Evolutionary conservation across 169 alveolate species (phyloP), one percentile per base, ranked within the genome.

Genomic region (Plasmodium coatneyi): DNA sequence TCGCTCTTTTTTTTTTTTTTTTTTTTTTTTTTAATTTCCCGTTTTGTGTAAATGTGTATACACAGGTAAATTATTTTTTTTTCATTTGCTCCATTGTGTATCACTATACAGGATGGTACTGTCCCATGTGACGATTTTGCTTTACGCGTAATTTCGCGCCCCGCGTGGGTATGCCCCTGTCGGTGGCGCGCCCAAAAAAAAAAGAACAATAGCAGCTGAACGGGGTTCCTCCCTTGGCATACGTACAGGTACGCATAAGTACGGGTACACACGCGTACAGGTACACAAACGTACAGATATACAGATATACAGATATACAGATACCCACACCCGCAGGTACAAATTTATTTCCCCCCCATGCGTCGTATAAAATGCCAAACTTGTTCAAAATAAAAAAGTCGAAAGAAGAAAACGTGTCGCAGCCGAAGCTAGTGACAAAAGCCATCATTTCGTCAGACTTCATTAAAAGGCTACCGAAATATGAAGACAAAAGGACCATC

Each of bases 401-500:
- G 56, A 71, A 89, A 79, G 94, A 89, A 60, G 94, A 80, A 60
- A 89, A 79, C 82, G 83, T 89, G 46, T 28, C 90, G 22, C 94
- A 89, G 56, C 94, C 94, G 7, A 89, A 89, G 71, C 56, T 89
- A 66, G 94, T 89, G 71, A 89, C 94, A 66, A 80, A 80, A 89
- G 82, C 94, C 52, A 89, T 89, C 43, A 89, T 80, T 16, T 89
- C 94, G 16, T 89, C 94, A 7, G 90, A 89, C 36, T 89, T 79
- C 82, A 89, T 89, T 19, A 89, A 79, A 41, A 89, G 76, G 56
- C 71, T 80, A 89, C 94, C 94, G 14, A 89, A 89, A 80, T 89
- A 89, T 89, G 94, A 89, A 89, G 94, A 89, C 56, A 89, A 89
- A 41, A 89, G 94, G 81, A 89, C 94, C 7, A 80, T 89, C 32